phyloP scores from a whole-genome alignment of 352 stramenopile genomes.

The Phytophthora constricta region DNA sequence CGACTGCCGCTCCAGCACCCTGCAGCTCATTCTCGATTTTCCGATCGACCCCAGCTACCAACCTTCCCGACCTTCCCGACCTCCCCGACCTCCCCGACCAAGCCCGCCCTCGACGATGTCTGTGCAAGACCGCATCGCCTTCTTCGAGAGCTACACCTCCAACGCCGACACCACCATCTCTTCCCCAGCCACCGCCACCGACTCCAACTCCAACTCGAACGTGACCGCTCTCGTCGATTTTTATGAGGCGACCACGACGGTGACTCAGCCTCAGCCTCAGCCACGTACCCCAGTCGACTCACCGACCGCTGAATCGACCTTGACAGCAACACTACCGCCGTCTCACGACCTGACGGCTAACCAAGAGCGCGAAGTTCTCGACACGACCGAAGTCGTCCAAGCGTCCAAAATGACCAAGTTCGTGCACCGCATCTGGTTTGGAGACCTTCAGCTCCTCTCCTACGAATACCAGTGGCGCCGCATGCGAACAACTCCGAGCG shows the following conservation, averaged over 20 bases:
- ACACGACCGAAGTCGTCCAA: background rate
- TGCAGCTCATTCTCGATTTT: background rate
- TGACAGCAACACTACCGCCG: no score
- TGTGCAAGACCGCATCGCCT: background rate
- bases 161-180: background rate
- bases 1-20: no score
- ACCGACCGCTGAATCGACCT: no score
- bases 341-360: no score
- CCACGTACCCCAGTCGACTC: no score
- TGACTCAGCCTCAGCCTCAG: no score
- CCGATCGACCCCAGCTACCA: background rate
- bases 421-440: background rate
- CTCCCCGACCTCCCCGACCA: background rate
- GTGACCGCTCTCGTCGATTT: background rate
- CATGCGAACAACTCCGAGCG: background rate
- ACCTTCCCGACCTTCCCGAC: background rate
- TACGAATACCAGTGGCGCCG: background rate
- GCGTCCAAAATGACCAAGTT: background rate
- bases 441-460: background rate
- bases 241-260: background rate
- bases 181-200: background rate
- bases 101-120: background rate
- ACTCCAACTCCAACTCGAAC: background rate
- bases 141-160: background rate
- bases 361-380: no score